These are phyloP conservation scores for Aspergillus affinis DNA, from an alignment of 495 filamentous ascomycete genomes.

Conservation along the genomic window DNA sequence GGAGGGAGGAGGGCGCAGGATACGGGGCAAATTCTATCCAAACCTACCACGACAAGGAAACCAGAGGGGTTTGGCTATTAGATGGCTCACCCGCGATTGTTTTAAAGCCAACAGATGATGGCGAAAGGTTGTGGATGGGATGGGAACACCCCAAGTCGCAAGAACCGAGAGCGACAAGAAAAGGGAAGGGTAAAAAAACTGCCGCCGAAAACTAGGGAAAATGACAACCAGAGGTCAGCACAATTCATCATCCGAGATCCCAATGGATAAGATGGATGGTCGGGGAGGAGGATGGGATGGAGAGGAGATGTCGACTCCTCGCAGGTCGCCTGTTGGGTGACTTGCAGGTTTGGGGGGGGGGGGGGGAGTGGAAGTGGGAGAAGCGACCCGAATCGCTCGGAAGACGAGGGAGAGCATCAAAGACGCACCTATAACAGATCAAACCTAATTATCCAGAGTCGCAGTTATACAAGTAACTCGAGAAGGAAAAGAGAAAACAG, in stretches of 20 bases:
- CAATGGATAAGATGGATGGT: conserved; percentile 23
- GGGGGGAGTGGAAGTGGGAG: conserved; percentile 20
- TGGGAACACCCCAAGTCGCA: conserved; percentile 40
- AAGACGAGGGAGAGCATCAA: conserved; percentile 39
- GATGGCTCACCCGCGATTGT: conserved; percentile 41
- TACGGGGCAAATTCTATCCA: conserved; percentile 36
- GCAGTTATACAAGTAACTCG: conserved; percentile 28
- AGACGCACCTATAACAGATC: conserved; percentile 38
- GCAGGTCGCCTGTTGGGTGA: conserved; percentile 36
- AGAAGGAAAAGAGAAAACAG: conserved; percentile 18
- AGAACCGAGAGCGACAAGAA: conserved; percentile 40
- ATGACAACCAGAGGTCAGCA: conserved; percentile 30
- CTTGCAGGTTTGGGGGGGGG: conserved; percentile 27
- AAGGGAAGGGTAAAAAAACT: conserved; percentile 34
- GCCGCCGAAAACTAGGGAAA: conserved; percentile 26
- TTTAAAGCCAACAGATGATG: conserved; percentile 29
- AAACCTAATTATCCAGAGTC: conserved; percentile 28
- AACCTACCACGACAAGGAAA: conserved; percentile 44
- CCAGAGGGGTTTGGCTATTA: conserved; percentile 28
- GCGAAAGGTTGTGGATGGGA: conserved; percentile 39
- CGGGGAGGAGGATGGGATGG: conserved; percentile 10
- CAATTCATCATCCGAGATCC: conserved; percentile 18
- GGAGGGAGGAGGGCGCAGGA: conserved; percentile 15
- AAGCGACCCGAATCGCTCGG: conserved; percentile 38
- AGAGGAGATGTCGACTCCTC: conserved; percentile 27